Evolutionary conservation across 2,329 filamentous ascomycete genomes (phyloP), one percentile per base, ranked within the genome.

Genomic region (Curvularia verruculosa): DNA sequence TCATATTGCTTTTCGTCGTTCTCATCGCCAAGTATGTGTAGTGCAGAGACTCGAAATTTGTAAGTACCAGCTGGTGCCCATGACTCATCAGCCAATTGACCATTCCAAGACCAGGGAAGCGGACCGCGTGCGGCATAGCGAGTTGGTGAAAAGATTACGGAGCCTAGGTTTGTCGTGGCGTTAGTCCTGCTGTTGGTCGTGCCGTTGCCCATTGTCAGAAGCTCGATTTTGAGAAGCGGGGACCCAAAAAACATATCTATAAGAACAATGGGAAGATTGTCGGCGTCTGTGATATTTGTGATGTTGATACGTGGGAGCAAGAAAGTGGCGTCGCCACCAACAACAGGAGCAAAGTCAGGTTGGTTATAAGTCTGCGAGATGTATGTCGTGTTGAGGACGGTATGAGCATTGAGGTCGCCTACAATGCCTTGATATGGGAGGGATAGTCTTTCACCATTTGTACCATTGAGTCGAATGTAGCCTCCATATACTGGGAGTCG

Each of bases 401-500:
- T 26, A 5, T 28, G 34, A 12, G 23, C 36, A 21, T 13, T 39
- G 15, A 40, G 21, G 15, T 40, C 36, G 8, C 36, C 47, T 15
- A 19, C 47, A 12, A 49, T 28, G 15, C 47, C 47, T 4, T 28
- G 24, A 21, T 49, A 49, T 18, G 47, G 47, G 4, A 49, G 29
- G 13, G 34, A 40, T 21, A 49, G n/a, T 9, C 15, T 40, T 13
- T 49, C 47, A 3, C 47, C 47, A 24, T 40, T 40, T 23, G 47
- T 40, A 15, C 34, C 47, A 29, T 49, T 49, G 47, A 49, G 23
- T 12, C 34, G 34, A 24, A 49, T 40, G 15, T 49, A 49, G n/a
- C 47, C 47, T 13, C 47, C 23, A 7, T 39, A 52, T n/a, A 52
- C 31, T 5, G 41, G 41, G 10, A 52, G 50, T 39, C 41, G 31